These are phyloP conservation scores for Trichoderma pleuroti DNA, from an alignment of 2,329 filamentous ascomycete genomes.

Conservation along the genomic window DNA sequence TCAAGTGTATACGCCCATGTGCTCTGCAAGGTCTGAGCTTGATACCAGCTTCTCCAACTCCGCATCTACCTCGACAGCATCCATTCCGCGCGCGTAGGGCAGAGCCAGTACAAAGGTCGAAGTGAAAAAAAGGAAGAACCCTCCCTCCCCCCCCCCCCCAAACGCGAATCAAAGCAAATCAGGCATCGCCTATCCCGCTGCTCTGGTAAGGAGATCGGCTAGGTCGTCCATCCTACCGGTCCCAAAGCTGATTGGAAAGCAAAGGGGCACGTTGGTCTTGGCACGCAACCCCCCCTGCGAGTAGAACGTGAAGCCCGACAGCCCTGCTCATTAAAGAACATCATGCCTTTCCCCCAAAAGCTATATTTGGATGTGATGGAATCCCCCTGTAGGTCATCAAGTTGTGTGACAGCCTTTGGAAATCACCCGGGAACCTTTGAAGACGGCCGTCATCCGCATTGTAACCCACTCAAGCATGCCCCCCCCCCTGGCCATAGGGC, in stretches of 20 bases:
- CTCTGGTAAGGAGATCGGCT: constrained; percentile 4
- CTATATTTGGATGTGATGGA: not conserved
- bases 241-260: not conserved
- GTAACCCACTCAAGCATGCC: not conserved
- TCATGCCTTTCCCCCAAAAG: not conserved
- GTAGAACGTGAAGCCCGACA: not conserved
- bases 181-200: not conserved
- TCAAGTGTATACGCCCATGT: not conserved
- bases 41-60: not conserved
- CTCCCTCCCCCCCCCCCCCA: too few species aligned
- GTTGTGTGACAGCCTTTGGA: not conserved
- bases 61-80: not conserved
- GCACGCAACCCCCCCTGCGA: not conserved
- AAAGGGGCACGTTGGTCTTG: not conserved
- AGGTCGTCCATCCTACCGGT: not conserved
- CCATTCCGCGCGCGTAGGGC: not conserved
- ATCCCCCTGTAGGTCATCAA: not conserved
- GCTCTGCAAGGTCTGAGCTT: not conserved
- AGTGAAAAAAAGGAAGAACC: not conserved
- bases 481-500: not conserved
- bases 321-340: not conserved
- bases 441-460: not conserved
- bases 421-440: not conserved
- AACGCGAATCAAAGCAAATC: not conserved
- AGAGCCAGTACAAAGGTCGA: not conserved